Conservation (phyloP, 163 green algal species). For the Chlamydomonas reinhardtii region DNA sequence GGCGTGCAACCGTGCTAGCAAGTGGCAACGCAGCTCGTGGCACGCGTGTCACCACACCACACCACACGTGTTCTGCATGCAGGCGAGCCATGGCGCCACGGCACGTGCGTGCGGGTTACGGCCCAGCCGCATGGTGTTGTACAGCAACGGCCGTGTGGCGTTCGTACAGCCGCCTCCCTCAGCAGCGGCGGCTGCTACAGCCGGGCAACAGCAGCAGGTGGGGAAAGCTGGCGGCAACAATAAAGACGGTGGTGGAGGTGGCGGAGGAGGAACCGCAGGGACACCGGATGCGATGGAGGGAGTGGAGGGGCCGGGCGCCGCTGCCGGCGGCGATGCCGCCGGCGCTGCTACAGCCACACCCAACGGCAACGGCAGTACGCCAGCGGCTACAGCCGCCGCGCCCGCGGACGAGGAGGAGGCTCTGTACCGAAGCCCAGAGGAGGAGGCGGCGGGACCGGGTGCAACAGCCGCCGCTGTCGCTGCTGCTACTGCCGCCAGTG, state of each 20-base stretch:
- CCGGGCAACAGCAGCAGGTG: background rate
- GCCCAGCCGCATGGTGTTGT: slow-evolving; percentile 39
- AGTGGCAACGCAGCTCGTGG: no score
- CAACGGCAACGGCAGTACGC: no score
- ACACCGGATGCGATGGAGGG: no score
- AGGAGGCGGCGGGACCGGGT: slow-evolving; percentile 49
- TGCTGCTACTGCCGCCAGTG: slow-evolving; percentile 33
- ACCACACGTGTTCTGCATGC: background rate
- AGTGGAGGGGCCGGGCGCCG: no score
- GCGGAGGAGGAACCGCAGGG: background rate
- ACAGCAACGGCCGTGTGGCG: slow-evolving; percentile 33
- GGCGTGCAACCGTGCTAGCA: no score
- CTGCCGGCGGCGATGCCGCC: no score
- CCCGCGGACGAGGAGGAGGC: slow-evolving; percentile 47
- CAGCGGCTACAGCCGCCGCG: background rate
- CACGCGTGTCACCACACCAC: no score
- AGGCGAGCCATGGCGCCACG: background rate
- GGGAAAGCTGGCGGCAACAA: background rate
- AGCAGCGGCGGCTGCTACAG: background rate
- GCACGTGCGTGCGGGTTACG: slow-evolving; percentile 19
- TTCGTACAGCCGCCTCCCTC: background rate
- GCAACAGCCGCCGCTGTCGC: no score
- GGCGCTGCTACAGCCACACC: background rate
- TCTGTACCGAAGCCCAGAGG: slow-evolving; percentile 76
- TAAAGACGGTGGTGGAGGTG: background rate